Conservation (phyloP, 495 filamentous ascomycete species). For the Talaromyces stipitatus region DNA sequence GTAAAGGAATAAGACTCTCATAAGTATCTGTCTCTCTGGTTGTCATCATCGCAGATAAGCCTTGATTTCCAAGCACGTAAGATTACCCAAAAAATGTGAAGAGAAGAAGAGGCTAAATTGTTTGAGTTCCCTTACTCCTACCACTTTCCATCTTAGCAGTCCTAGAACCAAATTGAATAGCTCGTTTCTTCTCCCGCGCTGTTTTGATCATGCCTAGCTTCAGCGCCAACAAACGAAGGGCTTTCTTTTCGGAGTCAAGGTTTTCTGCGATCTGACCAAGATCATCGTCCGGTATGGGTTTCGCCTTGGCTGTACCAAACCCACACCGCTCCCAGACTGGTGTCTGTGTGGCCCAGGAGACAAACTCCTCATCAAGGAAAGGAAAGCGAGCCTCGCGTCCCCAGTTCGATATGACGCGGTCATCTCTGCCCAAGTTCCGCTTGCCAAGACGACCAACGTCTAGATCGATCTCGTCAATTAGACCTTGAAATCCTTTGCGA, state of each 20-base stretch:
- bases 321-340: conserved; percentile 84
- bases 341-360: conserved; percentile 66
- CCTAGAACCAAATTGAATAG: conserved; percentile 80
- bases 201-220: conserved; percentile 61
- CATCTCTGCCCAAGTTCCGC: conserved; percentile 89
- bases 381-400: conserved; percentile 88
- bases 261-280: not conserved
- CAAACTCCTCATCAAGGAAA: conserved; percentile 78
- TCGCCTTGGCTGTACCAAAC: conserved; percentile 33
- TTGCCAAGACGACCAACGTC: conserved; percentile 84
- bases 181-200: conserved; percentile 83
- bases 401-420: conserved; percentile 85
- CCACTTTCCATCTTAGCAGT: conserved; percentile 81
- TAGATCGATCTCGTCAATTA: conserved; percentile 77
- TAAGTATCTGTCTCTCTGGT: conserved; percentile 45
- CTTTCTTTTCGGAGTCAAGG: conserved; percentile 72
- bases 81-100: conserved; percentile 3
- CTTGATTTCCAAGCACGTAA: not conserved
- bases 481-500: conserved; percentile 54
- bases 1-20: conserved; percentile 20
- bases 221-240: conserved; percentile 71
- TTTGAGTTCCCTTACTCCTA: conserved; percentile 61
- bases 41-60: conserved; percentile 39
- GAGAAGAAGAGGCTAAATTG: conserved; percentile 19
- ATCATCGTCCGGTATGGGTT: conserved; percentile 6